A percentile compares a stretch with the other conserved stretches of the same genome.
These are phyloP conservation scores for Globisporangium echinulatum DNA, from an alignment of 352 stramenopile species.

Conservation along the genomic window DNA sequence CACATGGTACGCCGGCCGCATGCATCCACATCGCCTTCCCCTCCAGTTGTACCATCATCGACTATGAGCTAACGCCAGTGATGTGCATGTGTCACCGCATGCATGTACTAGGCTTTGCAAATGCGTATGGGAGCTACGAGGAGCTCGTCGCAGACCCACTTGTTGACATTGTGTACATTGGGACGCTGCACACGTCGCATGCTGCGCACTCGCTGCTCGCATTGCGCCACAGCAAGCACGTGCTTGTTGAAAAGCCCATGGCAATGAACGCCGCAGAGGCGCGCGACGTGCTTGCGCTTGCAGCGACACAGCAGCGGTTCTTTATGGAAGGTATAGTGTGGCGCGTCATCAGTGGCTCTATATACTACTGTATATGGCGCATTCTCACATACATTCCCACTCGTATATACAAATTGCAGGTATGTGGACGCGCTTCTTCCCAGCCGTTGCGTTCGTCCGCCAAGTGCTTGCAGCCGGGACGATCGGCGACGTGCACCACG, in stretches of 20 bases:
- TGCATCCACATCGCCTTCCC: too few species aligned
- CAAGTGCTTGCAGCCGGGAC: conserved; percentile 26
- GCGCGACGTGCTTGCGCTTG: conserved; percentile 42
- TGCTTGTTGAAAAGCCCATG: conserved; percentile 89
- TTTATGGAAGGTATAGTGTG: conserved; percentile 44
- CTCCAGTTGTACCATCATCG: background rate
- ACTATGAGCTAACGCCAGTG: background rate
- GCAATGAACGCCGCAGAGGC: conserved; percentile 73
- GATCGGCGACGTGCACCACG: conserved; percentile 54
- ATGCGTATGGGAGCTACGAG: conserved; percentile 77
- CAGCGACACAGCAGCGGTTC: conserved; percentile 50
- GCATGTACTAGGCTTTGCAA: conserved; percentile 28
- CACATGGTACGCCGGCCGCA: conserved; percentile 15
- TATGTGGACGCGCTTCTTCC: conserved; percentile 79
- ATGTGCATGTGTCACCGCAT: background rate
- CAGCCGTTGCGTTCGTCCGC: conserved; percentile 37
- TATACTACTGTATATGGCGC: too few species aligned
- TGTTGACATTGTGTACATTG: conserved; percentile 87
- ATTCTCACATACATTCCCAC: too few species aligned
- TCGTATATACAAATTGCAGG: too few species aligned
- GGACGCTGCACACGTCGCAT: conserved; percentile 80
- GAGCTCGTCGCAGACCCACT: conserved; percentile 58
- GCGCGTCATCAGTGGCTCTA: too few species aligned
- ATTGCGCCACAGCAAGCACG: conserved; percentile 72
- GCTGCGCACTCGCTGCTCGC: conserved; percentile 56